Evolutionary conservation across 2,329 filamentous ascomycete genomes (phyloP).

Genomic region (Neofusicoccum ribis): DNA sequence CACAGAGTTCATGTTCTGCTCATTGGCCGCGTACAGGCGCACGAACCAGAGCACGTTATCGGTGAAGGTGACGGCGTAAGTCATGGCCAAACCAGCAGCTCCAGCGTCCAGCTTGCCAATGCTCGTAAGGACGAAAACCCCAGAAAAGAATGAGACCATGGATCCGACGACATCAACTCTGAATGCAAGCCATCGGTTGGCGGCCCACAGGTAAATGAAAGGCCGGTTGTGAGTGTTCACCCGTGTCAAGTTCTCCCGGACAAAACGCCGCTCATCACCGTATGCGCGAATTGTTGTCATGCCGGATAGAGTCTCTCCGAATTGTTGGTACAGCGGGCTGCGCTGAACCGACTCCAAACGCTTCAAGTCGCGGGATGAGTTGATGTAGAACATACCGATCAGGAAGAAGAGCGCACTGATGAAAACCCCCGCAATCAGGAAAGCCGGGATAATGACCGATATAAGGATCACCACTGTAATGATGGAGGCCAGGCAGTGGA

Average conservation of each 20-base stretch:
- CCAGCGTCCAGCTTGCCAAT: constrained; percentile 84
- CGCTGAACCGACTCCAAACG: constrained; percentile 90
- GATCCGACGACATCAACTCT: constrained; percentile 89
- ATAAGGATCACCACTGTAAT: constrained; percentile 87
- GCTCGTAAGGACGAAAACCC: constrained; percentile 83
- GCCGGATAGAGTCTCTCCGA: constrained; percentile 90
- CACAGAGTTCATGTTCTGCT: constrained; percentile 99
- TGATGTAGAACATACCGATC: constrained; percentile 84
- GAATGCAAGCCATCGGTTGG: constrained; percentile 94
- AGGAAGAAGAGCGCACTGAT: constrained; percentile 81
- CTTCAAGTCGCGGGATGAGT: constrained; percentile 92
- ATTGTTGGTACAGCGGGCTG: constrained; percentile 95
- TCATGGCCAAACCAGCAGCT: constrained; percentile 88
- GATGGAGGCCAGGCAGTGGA: constrained; percentile 68
- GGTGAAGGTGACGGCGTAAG: constrained; percentile 94
- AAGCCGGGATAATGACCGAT: constrained; percentile 82
- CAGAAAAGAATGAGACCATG: constrained; percentile 89
- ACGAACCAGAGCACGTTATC: constrained; percentile 98
- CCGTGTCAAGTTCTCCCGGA: constrained; percentile 82
- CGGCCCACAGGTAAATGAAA: constrained; percentile 95
- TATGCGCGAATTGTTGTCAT: constrained; percentile 98
- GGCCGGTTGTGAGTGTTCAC: constrained; percentile 91
- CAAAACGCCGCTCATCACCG: constrained; percentile 88
- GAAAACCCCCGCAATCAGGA: constrained; percentile 82
- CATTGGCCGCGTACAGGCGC: constrained; percentile 87